Evolutionary conservation across 2,329 filamentous ascomycete genomes (phyloP), one percentile per base, ranked within the genome.

Genomic region (Graphiopsis chlorocephala): DNA sequence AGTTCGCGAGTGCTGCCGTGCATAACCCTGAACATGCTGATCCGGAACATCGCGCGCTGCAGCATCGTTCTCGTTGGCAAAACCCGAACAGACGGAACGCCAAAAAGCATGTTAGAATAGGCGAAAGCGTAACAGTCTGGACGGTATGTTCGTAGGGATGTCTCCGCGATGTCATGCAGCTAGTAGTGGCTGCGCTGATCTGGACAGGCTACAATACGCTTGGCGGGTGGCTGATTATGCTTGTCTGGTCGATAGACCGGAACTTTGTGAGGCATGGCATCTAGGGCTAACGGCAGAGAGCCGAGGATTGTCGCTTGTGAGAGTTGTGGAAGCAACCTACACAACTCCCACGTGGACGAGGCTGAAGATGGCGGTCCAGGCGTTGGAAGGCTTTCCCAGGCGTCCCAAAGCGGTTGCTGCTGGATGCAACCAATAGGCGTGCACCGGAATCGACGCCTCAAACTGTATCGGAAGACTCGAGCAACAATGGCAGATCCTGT

Each of bases 211-310:
- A 53, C 20, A n/a, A 29, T 17, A 31, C n/a, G 50, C 50, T 53
- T 53, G 50, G 50, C 50, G 50, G 26, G 50, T 53, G 50, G 50
- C 50, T 53, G 15, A 6, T 53, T 53, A 53, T 53, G 50, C 50
- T 53, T 53, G 17, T 53, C 14, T 3, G 1, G 25, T 29, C 28
- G 2, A 20, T 53, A n/a, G 28, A 31, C 50, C 50, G 28, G 20
- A 6, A 53, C 26, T 53, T 10, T 31, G n/a, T n/a, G 28, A 12
- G 14, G 17, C 31, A 31, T 2, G 28, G 10, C 28, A 53, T 28
- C 50, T 53, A 31, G 50, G 50, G 26, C 50, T 31, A 53, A 29
- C 50, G 50, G 50, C 26, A 20, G n/a, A n/a, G 1, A 31, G 14
- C 50, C 28, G 48, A 52, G 48, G n/a, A 26, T 29, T 29, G 11